Evolutionary conservation across 2,329 filamentous ascomycete species (phyloP).

Genomic region (Sarocladiaceae sp.): DNA sequence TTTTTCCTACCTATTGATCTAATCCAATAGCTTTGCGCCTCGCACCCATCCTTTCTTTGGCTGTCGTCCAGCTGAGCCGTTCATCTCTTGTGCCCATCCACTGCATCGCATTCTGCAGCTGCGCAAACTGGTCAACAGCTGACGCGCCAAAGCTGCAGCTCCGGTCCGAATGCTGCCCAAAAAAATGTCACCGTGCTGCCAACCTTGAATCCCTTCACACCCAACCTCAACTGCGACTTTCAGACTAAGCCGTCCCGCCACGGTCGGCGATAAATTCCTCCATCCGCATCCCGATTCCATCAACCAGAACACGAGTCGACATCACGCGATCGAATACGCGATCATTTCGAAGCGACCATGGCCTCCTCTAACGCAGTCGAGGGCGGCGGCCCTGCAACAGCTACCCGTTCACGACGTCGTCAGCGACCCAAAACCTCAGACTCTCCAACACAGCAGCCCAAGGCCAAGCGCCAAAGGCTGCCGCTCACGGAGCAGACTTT

Average conservation of each 20-base stretch:
- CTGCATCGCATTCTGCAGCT: conserved; percentile 2
- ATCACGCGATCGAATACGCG: not conserved
- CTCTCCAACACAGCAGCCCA: conserved; percentile 51
- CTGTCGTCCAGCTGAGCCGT: not conserved
- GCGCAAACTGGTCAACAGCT: not conserved
- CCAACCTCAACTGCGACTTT: not conserved
- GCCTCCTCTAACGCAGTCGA: conserved; percentile 8
- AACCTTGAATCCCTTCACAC: conserved; percentile 9
- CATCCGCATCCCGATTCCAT: not conserved
- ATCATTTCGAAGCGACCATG: not conserved
- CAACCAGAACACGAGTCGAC: not conserved
- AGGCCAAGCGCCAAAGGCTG: conserved; percentile 59
- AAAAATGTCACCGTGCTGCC: conserved; percentile 8
- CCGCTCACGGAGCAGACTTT: conserved; percentile 55
- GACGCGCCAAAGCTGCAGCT: conserved; percentile 6
- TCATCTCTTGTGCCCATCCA: conserved; percentile 1
- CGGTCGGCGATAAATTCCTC: not conserved
- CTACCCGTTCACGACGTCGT: conserved; percentile 57
- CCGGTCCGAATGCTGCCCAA: conserved; percentile 7
- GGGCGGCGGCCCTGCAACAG: conserved; percentile 45
- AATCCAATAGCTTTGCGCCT: conserved; percentile 7
- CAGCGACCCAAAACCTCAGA: conserved; percentile 57
- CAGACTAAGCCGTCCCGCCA: not conserved
- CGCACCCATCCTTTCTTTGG: not conserved
- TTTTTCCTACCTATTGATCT: conserved; percentile 8